phyloP scores from a whole-genome alignment of 2,329 filamentous ascomycete genomes.

The Biscogniauxia mediterranea region DNA sequence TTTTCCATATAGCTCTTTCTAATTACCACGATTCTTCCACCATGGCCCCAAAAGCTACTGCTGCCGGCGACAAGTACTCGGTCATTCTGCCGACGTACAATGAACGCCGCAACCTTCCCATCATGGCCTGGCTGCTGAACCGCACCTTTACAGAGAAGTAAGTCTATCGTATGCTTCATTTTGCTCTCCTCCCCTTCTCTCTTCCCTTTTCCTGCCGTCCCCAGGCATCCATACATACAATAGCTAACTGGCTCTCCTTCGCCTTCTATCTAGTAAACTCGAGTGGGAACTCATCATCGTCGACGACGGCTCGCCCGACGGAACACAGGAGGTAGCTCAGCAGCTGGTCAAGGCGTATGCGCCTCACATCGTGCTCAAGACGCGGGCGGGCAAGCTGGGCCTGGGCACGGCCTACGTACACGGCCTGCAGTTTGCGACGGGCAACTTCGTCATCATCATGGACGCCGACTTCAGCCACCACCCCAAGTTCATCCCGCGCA shows the following conservation, averaged over 20 bases:
- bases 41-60: conserved; percentile 48
- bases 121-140: conserved; percentile 92
- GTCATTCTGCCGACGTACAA: conserved; percentile 98
- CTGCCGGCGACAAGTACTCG: conserved; percentile 76
- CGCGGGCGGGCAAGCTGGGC: conserved; percentile 92
- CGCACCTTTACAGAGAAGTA: conserved; percentile 88
- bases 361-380: conserved; percentile 77
- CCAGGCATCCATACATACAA: neutral
- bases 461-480: conserved; percentile 99
- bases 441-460: conserved; percentile 99
- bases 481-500: conserved; percentile 96
- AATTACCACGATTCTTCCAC: conserved; percentile 14
- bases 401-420: conserved; percentile 96
- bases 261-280: conserved; percentile 62
- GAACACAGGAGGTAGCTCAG: conserved; percentile 84
- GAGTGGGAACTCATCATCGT: conserved; percentile 98
- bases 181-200: neutral
- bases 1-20: conserved; percentile 5
- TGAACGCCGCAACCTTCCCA: conserved; percentile 93
- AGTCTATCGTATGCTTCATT: conserved; percentile 25
- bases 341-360: conserved; percentile 87
- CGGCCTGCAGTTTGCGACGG: conserved; percentile 83
- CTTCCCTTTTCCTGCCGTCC: neutral
- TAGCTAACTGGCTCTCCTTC: conserved; percentile 13
- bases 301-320: conserved; percentile 96